Evolutionary conservation across 2,329 filamentous ascomycete genomes (phyloP).

Genomic region (Penicillium sumatraense): DNA sequence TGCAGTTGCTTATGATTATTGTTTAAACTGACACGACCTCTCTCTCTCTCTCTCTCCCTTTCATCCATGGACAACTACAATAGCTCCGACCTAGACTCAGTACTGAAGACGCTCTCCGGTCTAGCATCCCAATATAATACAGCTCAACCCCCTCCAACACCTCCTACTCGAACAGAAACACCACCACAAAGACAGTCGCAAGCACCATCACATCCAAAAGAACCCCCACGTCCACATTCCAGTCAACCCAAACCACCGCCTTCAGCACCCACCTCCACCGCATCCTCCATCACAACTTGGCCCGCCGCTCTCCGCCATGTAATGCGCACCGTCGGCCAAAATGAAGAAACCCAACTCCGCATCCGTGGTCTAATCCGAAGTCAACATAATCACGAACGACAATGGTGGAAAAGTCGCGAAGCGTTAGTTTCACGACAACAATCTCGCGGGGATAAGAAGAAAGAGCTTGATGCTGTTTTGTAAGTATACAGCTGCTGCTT

Average conservation of each 20-base stretch:
- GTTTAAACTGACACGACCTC: neutral
- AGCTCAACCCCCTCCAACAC: neutral
- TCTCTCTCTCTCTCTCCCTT: neutral
- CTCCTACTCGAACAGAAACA: neutral
- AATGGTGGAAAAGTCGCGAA: slow-evolving; percentile 62
- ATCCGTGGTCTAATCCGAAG: slow-evolving; percentile 64
- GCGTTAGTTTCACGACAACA: slow-evolving; percentile 57
- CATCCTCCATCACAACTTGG: slow-evolving; percentile 57
- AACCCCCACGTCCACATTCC: slow-evolving; percentile 8
- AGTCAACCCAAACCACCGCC: slow-evolving; percentile 14
- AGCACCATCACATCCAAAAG: slow-evolving; percentile 1
- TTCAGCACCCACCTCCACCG: slow-evolving; percentile 16
- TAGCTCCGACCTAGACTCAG: slow-evolving; percentile 43
- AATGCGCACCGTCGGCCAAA: slow-evolving; percentile 53
- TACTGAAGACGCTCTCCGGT: slow-evolving; percentile 47
- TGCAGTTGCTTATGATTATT: too few relatives aligned
- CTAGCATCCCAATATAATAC: slow-evolving; percentile 30
- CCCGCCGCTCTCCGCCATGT: slow-evolving; percentile 56
- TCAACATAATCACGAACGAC: slow-evolving; percentile 65
- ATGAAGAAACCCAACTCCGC: slow-evolving; percentile 49
- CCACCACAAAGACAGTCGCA: neutral
- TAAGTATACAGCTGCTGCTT: slow-evolving; percentile 37
- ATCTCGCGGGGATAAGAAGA: slow-evolving; percentile 57
- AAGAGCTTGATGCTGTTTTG: slow-evolving; percentile 60
- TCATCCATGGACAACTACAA: slow-evolving; percentile 30